Conservation (phyloP, 2,329 filamentous ascomycete genomes). For the Domatiomyces globalis region DNA sequence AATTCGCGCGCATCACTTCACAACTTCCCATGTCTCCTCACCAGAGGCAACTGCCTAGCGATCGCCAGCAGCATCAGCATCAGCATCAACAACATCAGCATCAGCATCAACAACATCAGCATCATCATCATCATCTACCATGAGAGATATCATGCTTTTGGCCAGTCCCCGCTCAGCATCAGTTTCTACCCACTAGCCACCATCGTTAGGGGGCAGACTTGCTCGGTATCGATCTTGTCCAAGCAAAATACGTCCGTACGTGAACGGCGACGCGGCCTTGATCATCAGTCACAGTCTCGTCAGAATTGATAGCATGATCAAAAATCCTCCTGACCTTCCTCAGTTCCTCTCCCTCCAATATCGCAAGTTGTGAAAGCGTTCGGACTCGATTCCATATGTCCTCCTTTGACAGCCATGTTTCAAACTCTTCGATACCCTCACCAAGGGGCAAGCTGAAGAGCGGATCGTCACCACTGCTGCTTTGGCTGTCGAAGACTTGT, state of each 20-base stretch:
- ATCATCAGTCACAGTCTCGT: conserved; percentile 44
- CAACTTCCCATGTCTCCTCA: not conserved
- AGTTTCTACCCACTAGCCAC: not conserved
- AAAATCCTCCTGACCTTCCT: conserved; percentile 38
- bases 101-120: not conserved
- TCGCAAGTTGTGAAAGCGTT: conserved; percentile 55
- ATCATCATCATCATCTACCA: not conserved
- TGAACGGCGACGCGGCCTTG: conserved; percentile 50
- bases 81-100: not conserved
- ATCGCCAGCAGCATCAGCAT: no score
- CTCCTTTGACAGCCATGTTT: conserved; percentile 43
- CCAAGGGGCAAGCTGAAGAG: conserved; percentile 50
- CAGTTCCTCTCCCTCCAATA: conserved; percentile 39
- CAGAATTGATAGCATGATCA: conserved; percentile 39
- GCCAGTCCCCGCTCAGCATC: not conserved
- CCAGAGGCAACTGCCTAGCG: not conserved
- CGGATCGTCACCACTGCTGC: conserved; percentile 32
- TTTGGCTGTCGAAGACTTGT: conserved; percentile 48
- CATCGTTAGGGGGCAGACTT: not conserved
- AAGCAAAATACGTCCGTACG: conserved; percentile 49
- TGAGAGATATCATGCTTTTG: not conserved
- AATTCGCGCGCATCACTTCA: no score
- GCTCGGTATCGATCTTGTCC: conserved; percentile 33
- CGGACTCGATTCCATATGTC: conserved; percentile 49
- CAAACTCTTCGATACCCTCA: conserved; percentile 43